Evolutionary conservation across 495 filamentous ascomycete species (phyloP).

Genomic region (Penicillium lagena): DNA sequence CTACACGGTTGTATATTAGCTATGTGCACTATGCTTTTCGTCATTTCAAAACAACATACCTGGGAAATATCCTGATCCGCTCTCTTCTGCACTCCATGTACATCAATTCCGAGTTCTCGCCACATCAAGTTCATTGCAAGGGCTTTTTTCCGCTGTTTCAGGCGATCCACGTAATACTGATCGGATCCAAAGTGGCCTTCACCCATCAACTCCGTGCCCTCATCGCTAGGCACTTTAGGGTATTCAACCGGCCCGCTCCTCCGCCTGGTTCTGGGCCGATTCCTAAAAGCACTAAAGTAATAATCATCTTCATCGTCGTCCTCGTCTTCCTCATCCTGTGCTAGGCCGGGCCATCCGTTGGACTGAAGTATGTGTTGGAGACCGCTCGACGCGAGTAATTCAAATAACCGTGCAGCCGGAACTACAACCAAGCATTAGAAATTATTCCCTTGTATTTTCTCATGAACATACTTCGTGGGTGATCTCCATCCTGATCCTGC

Average conservation of each 20-base stretch:
- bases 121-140: slow-evolving; percentile 65
- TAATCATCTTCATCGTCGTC: slow-evolving; percentile 26
- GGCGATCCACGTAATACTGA: slow-evolving; percentile 41
- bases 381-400: slow-evolving; percentile 29
- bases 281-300: slow-evolving; percentile 13
- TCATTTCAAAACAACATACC: slow-evolving; percentile 28
- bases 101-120: slow-evolving; percentile 67
- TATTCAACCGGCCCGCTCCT: slow-evolving; percentile 40
- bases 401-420: slow-evolving; percentile 25
- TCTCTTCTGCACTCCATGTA: slow-evolving; percentile 42
- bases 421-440: slow-evolving; percentile 13
- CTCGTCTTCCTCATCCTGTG: slow-evolving; percentile 9
- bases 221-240: slow-evolving; percentile 72
- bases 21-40: not conserved
- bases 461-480: slow-evolving; percentile 2
- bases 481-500: slow-evolving; percentile 17
- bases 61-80: slow-evolving; percentile 60
- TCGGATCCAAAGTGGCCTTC: slow-evolving; percentile 70
- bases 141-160: slow-evolving; percentile 49
- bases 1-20: no score
- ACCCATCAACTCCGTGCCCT: slow-evolving; percentile 69
- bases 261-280: slow-evolving; percentile 13
- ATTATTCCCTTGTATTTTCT: not conserved
- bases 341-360: slow-evolving; percentile 18
- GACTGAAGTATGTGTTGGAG: slow-evolving; percentile 31